Conservation (phyloP, 2,329 filamentous ascomycete species). For the Talaromyces albobiverticillius region DNA sequence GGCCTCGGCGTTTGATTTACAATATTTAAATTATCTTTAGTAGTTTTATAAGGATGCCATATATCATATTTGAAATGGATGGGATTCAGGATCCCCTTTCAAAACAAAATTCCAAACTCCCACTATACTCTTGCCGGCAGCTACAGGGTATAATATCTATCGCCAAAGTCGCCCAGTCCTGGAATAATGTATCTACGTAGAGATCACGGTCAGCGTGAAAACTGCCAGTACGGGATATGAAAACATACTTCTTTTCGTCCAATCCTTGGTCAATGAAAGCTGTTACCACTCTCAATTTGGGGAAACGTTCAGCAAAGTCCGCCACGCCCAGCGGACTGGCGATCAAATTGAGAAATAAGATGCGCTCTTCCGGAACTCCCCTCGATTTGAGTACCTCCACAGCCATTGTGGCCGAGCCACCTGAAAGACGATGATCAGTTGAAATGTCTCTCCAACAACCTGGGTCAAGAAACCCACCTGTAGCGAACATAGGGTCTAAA, state of each 20-base stretch:
- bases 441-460: conserved; percentile 18
- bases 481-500: conserved; percentile 98
- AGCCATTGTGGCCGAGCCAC: conserved; percentile 94
- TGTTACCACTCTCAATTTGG: conserved; percentile 85
- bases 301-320: conserved; percentile 85
- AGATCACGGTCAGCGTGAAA: conserved; percentile 1
- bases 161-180: conserved; percentile 91
- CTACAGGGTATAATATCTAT: conserved; percentile 90
- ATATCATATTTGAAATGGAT: background rate
- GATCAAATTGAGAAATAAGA: conserved; percentile 94
- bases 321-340: conserved; percentile 91
- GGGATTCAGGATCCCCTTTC: background rate
- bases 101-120: background rate
- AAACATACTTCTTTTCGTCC: conserved; percentile 88
- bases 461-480: conserved; percentile 56
- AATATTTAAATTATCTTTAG: conserved; percentile 6
- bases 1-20: conserved; percentile 7
- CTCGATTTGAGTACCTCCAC: conserved; percentile 87
- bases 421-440: conserved; percentile 43
- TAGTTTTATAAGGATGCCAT: conserved; percentile 2
- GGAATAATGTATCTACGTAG: conserved; percentile 82
- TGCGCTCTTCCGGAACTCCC: conserved; percentile 91
- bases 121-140: background rate
- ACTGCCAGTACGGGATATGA: background rate
- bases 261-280: conserved; percentile 96